A percentile compares a stretch with the other conserved stretches of the same genome.
These are phyloP conservation scores for Moricandia moricandioides DNA, from an alignment of 345 rosid genomes.

Conservation along the genomic window DNA sequence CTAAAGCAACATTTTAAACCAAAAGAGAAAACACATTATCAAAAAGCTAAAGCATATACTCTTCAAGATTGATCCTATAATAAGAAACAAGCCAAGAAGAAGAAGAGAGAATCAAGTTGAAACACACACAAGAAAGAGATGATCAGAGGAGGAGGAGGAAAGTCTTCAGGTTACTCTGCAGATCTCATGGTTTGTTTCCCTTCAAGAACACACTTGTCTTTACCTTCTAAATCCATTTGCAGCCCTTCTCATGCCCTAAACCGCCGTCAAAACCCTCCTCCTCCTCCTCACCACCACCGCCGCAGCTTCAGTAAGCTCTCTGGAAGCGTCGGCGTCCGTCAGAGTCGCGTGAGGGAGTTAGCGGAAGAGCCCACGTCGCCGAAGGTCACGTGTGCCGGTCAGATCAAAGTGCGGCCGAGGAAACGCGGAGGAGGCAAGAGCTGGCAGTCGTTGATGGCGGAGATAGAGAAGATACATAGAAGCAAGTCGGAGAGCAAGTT, in stretches of 20 bases:
- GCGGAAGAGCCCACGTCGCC: slow-evolving; percentile 81
- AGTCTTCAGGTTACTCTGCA: slow-evolving; percentile 56
- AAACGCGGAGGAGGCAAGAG: slow-evolving; percentile 52
- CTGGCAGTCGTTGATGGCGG: slow-evolving; percentile 81
- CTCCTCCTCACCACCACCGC: slow-evolving; percentile 37
- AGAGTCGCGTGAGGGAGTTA: slow-evolving; percentile 1
- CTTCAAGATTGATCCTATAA: slow-evolving; percentile 20
- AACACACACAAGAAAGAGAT: slow-evolving; percentile 1
- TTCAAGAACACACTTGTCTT: slow-evolving; percentile 59
- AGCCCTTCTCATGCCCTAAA: slow-evolving; percentile 56
- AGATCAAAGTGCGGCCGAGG: slow-evolving; percentile 81
- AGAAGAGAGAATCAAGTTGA: slow-evolving; percentile 11
- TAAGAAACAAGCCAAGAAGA: slow-evolving; percentile 10
- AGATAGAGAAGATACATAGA: slow-evolving; percentile 59
- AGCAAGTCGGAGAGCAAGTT: slow-evolving; percentile 50
- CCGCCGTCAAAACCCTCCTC: slow-evolving; percentile 41
- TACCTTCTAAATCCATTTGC: slow-evolving; percentile 69
- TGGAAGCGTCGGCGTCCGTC: slow-evolving; percentile 23
- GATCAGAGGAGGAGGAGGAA: slow-evolving; percentile 71
- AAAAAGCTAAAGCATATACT: slow-evolving; percentile 6
- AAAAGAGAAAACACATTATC: not conserved
- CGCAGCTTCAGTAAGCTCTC: slow-evolving; percentile 42
- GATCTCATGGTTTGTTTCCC: slow-evolving; percentile 90
- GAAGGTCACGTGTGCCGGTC: slow-evolving; percentile 87
- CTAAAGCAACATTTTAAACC: slow-evolving; percentile 16